Evolutionary conservation across 148 eudicot genomes (phyloP).

Genomic region (Amaranthus hypochondriacus): DNA sequence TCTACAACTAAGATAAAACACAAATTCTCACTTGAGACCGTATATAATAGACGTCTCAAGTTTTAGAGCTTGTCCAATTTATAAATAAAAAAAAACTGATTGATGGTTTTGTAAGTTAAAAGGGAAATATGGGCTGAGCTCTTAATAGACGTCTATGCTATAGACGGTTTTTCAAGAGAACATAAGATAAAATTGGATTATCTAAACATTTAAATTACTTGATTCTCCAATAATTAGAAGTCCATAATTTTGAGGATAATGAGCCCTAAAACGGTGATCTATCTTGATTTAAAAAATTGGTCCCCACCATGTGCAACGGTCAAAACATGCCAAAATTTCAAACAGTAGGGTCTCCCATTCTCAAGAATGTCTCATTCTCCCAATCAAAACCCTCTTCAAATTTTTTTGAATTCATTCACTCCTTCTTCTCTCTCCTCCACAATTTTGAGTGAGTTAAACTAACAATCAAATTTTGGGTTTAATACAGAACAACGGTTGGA

Average conservation of each 20-base stretch:
- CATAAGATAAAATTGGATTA: no score
- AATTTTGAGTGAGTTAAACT: constrained; percentile 1
- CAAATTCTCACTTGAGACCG: no score
- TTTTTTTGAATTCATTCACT: constrained; percentile 20
- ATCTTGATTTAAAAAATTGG: neutral
- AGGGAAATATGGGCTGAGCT: no score
- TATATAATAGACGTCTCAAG: no score
- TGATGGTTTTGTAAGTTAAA: no score
- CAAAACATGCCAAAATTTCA: constrained; percentile 17
- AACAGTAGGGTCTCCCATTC: neutral
- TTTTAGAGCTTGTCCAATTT: no score
- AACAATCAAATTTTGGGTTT: neutral
- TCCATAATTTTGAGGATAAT: neutral
- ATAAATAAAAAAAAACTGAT: no score
- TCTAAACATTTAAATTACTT: no score
- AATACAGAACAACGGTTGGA: neutral
- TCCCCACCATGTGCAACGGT: constrained; percentile 28
- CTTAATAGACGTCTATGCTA: no score
- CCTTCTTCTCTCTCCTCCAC: constrained; percentile 5
- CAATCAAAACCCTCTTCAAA: constrained; percentile 20
- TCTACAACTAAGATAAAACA: no score
- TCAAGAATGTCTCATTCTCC: constrained; percentile 18
- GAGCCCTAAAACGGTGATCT: constrained; percentile 11
- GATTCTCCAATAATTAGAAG: neutral
- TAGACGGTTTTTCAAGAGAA: no score